Base-by-base conservation (phyloP, 352 stramenopile genomes). In the Peronospora belbahrii region DNA sequence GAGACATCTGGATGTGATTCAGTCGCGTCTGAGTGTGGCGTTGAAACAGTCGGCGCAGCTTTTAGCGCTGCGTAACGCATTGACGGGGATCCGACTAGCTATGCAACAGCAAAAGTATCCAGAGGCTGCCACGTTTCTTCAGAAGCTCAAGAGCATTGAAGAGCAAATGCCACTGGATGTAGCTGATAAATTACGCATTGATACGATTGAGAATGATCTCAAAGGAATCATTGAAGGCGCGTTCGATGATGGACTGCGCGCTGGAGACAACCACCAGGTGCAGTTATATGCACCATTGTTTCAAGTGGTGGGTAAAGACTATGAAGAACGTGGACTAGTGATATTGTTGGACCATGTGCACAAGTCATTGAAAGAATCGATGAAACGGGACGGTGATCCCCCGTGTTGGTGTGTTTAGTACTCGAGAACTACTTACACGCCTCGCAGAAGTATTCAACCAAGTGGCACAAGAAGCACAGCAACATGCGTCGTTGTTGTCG, bases 131-230 rank as follows among this genome's bases (percentile, higher is more conserved):
- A 62, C 52, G 35, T 88, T 83, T 40, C 65, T 94, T 1, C 69
- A 84, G 48, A 72, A 84, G 19, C 65, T 94, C 4, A 83, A 89
- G 28, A 67, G 54, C 7, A 87, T 91, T 23, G 80, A 88, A 28
- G 44, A 79, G 56, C 52, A 86, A 40, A 87, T 88, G 68, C 47
- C 66, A 10, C 53, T 94, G 33, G 83, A 92, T 47, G 75, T 86
- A 11, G 77, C 80, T 8, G 83, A 94, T 48, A 87, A 86, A 37
- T 48, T 94, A 42, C 80, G 80, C 27, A 63, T 94, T 18, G 81
- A 90, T 54, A 88, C 75, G 11, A 81, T 87, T 36, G 83, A 94
- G 62, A 88, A 70, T 45, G 80, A 94, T 37, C 67, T 92, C 1
- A 87, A 89, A 52, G 56, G 55, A 19, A 61, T 88, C 24, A 82